Conservation (phyloP, 2,329 filamentous ascomycete genomes). For the Malbranchea zuffiana region DNA sequence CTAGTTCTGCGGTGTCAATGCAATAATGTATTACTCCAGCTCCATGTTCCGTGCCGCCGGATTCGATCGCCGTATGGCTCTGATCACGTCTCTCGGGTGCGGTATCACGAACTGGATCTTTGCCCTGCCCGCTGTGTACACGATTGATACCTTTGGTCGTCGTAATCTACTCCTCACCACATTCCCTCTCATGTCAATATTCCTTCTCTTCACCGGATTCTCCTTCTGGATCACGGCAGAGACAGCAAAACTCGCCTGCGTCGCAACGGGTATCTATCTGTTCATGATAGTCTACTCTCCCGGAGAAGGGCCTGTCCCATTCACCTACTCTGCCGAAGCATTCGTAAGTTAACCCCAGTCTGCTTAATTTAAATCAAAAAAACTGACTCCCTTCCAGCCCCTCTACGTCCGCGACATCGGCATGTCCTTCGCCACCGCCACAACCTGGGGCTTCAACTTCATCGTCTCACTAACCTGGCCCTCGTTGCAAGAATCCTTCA, state of each 20-base stretch:
- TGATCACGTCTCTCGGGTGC: slow-evolving; percentile 24
- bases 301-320: slow-evolving; percentile 48
- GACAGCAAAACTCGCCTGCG: slow-evolving; percentile 21
- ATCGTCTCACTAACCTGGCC: slow-evolving; percentile 38
- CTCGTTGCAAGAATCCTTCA: slow-evolving; percentile 31
- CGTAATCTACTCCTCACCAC: slow-evolving; percentile 52
- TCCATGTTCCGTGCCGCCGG: slow-evolving; percentile 40
- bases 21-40: slow-evolving; percentile 55
- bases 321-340: slow-evolving; percentile 50
- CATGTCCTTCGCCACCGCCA: slow-evolving; percentile 35
- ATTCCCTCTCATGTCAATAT: slow-evolving; percentile 57
- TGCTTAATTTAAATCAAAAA: neutral
- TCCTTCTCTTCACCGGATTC: slow-evolving; percentile 50
- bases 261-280: slow-evolving; percentile 22
- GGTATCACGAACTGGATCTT: slow-evolving; percentile 55
- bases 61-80: slow-evolving; percentile 32
- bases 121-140: slow-evolving; percentile 52
- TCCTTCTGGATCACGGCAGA: slow-evolving; percentile 42
- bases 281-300: slow-evolving; percentile 30
- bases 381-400: slow-evolving; percentile 3
- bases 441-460: slow-evolving; percentile 41
- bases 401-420: slow-evolving; percentile 35
- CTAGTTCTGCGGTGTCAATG: slow-evolving; percentile 38
- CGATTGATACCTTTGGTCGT: slow-evolving; percentile 56
- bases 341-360: slow-evolving; percentile 25